Evolutionary conservation across 2,329 filamentous ascomycete genomes (phyloP).

Genomic region (Fusarium sp.): DNA sequence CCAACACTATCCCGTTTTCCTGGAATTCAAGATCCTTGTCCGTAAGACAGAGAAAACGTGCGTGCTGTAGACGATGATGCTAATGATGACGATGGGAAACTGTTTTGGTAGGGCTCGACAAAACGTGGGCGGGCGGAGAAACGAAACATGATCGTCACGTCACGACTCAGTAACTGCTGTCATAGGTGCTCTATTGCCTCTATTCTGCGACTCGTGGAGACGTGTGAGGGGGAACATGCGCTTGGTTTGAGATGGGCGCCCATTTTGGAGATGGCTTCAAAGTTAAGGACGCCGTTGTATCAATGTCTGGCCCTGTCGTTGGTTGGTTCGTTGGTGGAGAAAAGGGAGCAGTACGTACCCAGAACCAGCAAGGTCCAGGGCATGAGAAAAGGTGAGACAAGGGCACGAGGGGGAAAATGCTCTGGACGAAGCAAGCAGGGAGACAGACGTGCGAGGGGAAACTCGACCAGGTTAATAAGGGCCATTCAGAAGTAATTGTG

Average conservation of each 20-base stretch:
- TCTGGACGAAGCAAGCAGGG: slow-evolving; percentile 35
- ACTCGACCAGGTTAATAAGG: slow-evolving; percentile 6
- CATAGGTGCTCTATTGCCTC: slow-evolving; percentile 3
- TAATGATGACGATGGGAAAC: slow-evolving; percentile 20
- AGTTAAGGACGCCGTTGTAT: slow-evolving; percentile 40
- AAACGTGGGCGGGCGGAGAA: slow-evolving; percentile 11
- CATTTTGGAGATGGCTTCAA: slow-evolving; percentile 44
- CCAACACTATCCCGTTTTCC: slow-evolving; percentile 12
- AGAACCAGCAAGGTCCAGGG: slow-evolving; percentile 34
- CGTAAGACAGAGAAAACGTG: slow-evolving; percentile 23
- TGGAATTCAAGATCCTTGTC: slow-evolving; percentile 31
- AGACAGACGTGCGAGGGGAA: slow-evolving; percentile 36
- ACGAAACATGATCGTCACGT: slow-evolving; percentile 20
- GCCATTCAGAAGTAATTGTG: slow-evolving; percentile 25
- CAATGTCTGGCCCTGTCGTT: slow-evolving; percentile 43
- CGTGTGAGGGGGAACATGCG: slow-evolving; percentile 22
- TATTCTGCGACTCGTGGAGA: slow-evolving; percentile 26
- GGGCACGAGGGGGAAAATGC: slow-evolving; percentile 37
- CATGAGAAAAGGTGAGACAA: slow-evolving; percentile 37
- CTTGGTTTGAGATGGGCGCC: slow-evolving; percentile 28
- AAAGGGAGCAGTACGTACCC: slow-evolving; percentile 21
- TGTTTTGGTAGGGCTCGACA: neutral
- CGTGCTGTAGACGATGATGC: slow-evolving; percentile 5
- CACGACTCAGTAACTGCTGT: slow-evolving; percentile 31
- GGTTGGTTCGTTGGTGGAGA: slow-evolving; percentile 43